phyloP scores from a whole-genome alignment of 768 basidiomycete genomes.

The Tremella yokohamensis region DNA sequence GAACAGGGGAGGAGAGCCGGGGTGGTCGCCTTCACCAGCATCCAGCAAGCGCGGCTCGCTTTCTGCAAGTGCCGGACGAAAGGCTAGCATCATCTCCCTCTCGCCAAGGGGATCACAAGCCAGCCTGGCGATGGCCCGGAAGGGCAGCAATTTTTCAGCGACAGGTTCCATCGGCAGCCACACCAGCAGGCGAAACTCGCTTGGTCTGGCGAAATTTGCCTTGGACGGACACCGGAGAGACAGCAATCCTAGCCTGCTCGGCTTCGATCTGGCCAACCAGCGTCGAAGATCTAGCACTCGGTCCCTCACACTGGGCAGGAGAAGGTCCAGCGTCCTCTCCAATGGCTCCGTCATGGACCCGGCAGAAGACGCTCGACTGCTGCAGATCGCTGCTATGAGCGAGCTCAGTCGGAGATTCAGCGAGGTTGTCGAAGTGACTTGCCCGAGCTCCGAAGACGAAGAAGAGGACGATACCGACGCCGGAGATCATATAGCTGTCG shows the following conservation, averaged over 20 bases:
- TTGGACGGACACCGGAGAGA: constrained; percentile 6
- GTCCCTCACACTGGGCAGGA: constrained; percentile 4
- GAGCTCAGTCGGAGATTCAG: constrained; percentile 36
- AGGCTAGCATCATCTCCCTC: constrained; percentile 33
- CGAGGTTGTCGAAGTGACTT: constrained; percentile 43
- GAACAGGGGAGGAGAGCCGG: constrained; percentile 8
- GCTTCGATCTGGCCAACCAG: constrained; percentile 26
- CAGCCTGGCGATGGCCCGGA: neutral
- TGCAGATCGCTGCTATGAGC: constrained; percentile 34
- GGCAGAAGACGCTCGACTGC: constrained; percentile 29
- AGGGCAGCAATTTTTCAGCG: neutral
- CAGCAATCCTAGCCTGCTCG: constrained; percentile 34
- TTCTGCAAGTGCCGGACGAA: neutral
- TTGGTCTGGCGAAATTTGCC: too few species aligned
- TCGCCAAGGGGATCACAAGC: constrained; percentile 33
- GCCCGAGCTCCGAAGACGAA: constrained; percentile 19
- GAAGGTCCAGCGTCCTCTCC: constrained; percentile 28
- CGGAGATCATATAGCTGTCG: constrained; percentile 12
- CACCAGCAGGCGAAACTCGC: constrained; percentile 12
- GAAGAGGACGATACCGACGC: constrained; percentile 22
- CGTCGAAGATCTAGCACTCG: constrained; percentile 20
- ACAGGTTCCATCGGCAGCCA: constrained; percentile 10
- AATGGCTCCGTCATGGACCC: constrained; percentile 24
- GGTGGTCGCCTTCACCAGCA: constrained; percentile 19
- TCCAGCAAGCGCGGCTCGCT: neutral